Evolutionary conservation across 257 asterid genomes (phyloP), one percentile per base, ranked within the genome.

Genomic region (Lithospermum erythrorhizon): DNA sequence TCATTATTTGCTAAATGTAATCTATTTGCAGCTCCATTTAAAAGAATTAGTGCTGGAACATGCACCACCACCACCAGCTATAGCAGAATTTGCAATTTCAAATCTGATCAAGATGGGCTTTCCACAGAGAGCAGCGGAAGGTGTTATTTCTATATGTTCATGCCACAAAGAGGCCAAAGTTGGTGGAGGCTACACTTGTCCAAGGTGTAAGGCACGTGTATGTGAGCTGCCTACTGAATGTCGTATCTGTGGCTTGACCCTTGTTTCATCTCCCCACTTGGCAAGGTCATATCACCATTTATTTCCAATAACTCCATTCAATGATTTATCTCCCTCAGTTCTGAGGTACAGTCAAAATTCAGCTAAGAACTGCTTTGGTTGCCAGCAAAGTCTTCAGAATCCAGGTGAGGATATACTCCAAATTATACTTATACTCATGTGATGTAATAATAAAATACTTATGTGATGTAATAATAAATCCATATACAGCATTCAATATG

Each of bases 51-150:
- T 89, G 41, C 70, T 93, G 62, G 99, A 93, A 72, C 90, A 86
- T 65, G 99, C 97, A 6, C 97, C 96, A 2, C 99, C 99, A 17
- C 96, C 99, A 58, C 97, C 97, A 11, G 96, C 97, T n/a, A 89
- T 93, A 73, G 99, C 96, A 18, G 97, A 93, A 75, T 89, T 89
- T 62, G 95, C 98, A 54, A 62, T 82, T 64, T 86, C 98, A 22
- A 91, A 84, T 83, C 75, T 93, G 77, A 93, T 93, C 62, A 89
- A 78, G 85, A 93, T 93, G 97, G 98, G 97, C 8, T 93, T 93
- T 70, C 96, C 98, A 52, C 98, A 93, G 69, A 82, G 97, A 80
- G 90, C 94, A 53, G 98, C 97, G 24, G 95, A 89, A 77, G 94
- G 96, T 60, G 87, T 79, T 8, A 78, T 89, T 53, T 89, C 98